Evolutionary conservation across 345 rosid species (phyloP), one percentile per base, ranked within the genome.

Genomic region (Salix brachista): DNA sequence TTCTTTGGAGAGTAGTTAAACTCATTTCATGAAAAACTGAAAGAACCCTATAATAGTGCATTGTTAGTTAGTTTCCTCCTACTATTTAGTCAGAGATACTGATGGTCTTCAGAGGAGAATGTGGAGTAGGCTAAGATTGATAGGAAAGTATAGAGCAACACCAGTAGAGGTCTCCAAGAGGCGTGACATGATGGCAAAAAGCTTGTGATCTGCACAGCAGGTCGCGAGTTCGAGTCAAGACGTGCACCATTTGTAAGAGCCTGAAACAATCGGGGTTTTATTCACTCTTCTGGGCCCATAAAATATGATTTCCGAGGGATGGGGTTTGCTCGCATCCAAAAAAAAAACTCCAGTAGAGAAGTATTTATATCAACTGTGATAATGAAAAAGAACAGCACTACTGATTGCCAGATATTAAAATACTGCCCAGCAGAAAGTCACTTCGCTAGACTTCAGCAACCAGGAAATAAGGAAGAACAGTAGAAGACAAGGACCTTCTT

Each of bases 201-300:
- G 32, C 4, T 30, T 3, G 32, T 30, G 32, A 30, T 30, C 4
- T 30, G 32, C 32, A 3, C 4, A 30, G 32, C 4, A 30, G 32
- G 32, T 30, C 4, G 4, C 4, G 4, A 30, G 32, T 30, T 30
- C 32, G 32, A 30, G 32, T 30, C 32, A 30, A 30, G 32, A 30
- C 4, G 0, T 30, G 32, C 0, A 30, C 4, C 0, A 4, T 30
- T 30, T 30, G 0, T 30, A 30, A 30, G 0, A 30, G 0, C 4
- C 4, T 30, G 32, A 30, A 30, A 30, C 0, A 30, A 30, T 30
- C 4, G 4, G 32, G 0, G 32, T 30, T 30, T 30, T 30, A 30
- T 0, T 30, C 32, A 0, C 32, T 30, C 4, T 3, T 0, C 32
- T 30, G 4, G 4, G 0, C 32, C 32, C 4, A 30, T 0, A 30